Evolutionary conservation across 2,329 filamentous ascomycete genomes (phyloP).

Genomic region (Penicillium decumbens): DNA sequence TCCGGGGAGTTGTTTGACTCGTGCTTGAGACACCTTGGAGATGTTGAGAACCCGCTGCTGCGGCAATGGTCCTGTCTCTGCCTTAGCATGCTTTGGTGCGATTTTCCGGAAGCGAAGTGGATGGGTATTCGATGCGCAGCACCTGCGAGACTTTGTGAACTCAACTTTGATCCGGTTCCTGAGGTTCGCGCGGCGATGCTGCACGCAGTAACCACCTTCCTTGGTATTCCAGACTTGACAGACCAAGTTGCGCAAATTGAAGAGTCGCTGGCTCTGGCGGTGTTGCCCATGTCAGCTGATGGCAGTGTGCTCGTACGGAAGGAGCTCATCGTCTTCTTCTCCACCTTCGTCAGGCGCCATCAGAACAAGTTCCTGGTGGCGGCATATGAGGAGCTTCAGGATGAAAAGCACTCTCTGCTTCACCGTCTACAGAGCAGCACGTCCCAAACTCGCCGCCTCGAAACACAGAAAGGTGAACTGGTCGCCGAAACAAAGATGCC

Average conservation of each 20-base stretch:
- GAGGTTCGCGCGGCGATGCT: slow-evolving; percentile 93
- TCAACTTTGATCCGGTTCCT: slow-evolving; percentile 79
- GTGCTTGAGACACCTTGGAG: slow-evolving; percentile 76
- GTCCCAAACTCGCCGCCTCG: slow-evolving; percentile 17
- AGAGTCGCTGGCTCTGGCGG: slow-evolving; percentile 80
- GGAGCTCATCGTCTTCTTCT: slow-evolving; percentile 89
- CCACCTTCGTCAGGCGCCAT: slow-evolving; percentile 82
- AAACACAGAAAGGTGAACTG: slow-evolving; percentile 22
- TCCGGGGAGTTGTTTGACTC: slow-evolving; percentile 85
- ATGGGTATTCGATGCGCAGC: slow-evolving; percentile 85
- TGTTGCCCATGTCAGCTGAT: slow-evolving; percentile 88
- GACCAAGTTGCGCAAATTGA: slow-evolving; percentile 88
- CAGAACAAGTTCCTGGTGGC: slow-evolving; percentile 88
- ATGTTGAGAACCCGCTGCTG: slow-evolving; percentile 80
- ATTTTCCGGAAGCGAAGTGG: slow-evolving; percentile 91
- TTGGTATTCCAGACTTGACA: slow-evolving; percentile 88
- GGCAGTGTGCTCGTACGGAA: slow-evolving; percentile 91
- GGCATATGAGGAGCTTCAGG: slow-evolving; percentile 82
- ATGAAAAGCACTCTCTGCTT: slow-evolving; percentile 68
- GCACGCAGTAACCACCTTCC: slow-evolving; percentile 86
- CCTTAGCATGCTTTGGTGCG: slow-evolving; percentile 89
- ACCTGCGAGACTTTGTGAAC: slow-evolving; percentile 70
- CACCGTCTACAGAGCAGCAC: slow-evolving; percentile 46
- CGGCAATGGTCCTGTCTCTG: slow-evolving; percentile 95
- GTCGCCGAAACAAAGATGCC: slow-evolving; percentile 27